A percentile compares a stretch with the other conserved stretches of the same genome.
Conservation (phyloP, 225 moss, liverwort and hornwort genomes). For the Rhytidiadelphus loreus region DNA sequence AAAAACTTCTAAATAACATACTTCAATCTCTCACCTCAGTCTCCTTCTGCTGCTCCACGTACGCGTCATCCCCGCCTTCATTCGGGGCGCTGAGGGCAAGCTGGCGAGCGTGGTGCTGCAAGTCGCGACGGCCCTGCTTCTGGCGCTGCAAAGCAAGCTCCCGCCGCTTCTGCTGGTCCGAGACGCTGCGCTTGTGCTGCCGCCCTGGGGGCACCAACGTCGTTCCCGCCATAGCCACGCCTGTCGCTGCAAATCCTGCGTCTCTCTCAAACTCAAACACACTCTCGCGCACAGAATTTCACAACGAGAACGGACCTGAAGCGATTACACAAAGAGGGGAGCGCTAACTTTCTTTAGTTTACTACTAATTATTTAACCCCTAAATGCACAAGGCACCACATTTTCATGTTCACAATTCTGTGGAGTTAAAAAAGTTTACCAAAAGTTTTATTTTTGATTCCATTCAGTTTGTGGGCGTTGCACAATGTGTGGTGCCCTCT, state of each 20-base stretch:
- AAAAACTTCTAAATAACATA: not conserved
- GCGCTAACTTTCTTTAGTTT: not conserved
- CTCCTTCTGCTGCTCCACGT: conserved; percentile 21
- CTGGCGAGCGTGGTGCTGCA: conserved; percentile 81
- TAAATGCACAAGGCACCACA: too few species aligned
- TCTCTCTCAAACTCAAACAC: not conserved
- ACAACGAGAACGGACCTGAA: not conserved
- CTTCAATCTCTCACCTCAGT: conserved; percentile 5
- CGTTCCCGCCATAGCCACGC: conserved; percentile 29
- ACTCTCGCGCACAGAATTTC: not conserved
- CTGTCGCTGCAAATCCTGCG: conserved; percentile 9
- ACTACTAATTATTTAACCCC: not conserved
- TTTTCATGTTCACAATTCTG: not conserved
- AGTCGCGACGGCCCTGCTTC: conserved; percentile 73
- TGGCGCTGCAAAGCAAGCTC: conserved; percentile 83
- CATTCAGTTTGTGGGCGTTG: too few species aligned
- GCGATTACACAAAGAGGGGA: not conserved
- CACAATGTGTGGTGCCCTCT: not conserved
- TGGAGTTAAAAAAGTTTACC: not conserved
- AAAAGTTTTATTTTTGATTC: not conserved
- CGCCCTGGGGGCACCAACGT: conserved; percentile 43
- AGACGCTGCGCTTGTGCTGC: conserved; percentile 74
- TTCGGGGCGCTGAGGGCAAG: conserved; percentile 43
- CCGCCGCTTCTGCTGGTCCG: conserved; percentile 92
- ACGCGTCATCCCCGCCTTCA: not conserved